Evolutionary conservation across 2,329 filamentous ascomycete genomes (phyloP), one percentile per base, ranked within the genome.

Genomic region (Colletotrichum filicis): DNA sequence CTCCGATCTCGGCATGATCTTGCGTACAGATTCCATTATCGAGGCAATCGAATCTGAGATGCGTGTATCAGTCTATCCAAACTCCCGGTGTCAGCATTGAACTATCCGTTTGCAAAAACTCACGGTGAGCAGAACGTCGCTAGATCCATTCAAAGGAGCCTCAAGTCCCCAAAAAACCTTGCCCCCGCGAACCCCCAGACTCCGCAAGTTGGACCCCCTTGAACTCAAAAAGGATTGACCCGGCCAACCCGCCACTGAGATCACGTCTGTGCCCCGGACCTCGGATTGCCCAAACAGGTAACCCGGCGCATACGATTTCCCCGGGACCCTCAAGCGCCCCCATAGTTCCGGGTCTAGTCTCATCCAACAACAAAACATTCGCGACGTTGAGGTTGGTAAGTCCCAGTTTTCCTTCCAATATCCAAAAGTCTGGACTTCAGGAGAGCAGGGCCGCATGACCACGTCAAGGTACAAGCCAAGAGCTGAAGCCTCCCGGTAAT

Each of bases 201-300:
- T 65, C 62, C 62, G 46, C 62, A 65, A 56, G 19, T 30, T 57
- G 32, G 52, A 24, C 46, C 52, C 52, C 52, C 19, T 53, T 9
- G 12, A 37, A 63, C 28, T 64, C 61, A 37, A 63, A 63, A 63
- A 49, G 22, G 46, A 64, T 55, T 52, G 32, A 53, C 61, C 61
- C 49, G 19, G 52, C 26, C 46, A 64, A 56, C 59, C 66, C 42
- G 24, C 66, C 58, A 46, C 58, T 37, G 14, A 14, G 35, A 22
- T 26, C 46, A 19, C 26, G 66, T 69, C 35, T 32, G 59, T 24
- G 66, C 53, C 35, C 30, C 37, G 14, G 42, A 6, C 22, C 56
- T 71, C 71, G 71, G 71, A 8, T 71, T 73, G 22, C 71, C 67
- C 7, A 56, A 60, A 70, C 30, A 28, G 66, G 71, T 49, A 73